Conservation (phyloP, 2,329 filamentous ascomycete species). For the Coccinonectria pachysandricola region DNA sequence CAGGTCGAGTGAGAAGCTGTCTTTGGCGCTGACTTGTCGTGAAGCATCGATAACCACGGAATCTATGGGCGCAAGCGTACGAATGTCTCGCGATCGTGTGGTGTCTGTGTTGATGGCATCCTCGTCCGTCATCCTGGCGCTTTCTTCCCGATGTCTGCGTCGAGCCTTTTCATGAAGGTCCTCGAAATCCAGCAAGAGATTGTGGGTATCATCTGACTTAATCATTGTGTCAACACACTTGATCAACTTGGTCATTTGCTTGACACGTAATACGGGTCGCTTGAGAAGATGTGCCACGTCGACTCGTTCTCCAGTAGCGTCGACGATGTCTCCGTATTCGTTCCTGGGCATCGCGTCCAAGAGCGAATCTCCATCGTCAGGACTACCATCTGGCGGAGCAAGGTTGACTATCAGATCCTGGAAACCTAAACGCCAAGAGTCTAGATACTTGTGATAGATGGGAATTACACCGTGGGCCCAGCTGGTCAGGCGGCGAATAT, state of each 20-base stretch:
- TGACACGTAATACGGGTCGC: constrained; percentile 75
- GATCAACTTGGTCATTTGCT: constrained; percentile 76
- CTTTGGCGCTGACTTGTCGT: constrained; percentile 78
- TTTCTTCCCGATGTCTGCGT: constrained; percentile 51
- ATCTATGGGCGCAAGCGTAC: constrained; percentile 61
- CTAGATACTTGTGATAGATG: constrained; percentile 77
- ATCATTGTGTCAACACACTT: constrained; percentile 52
- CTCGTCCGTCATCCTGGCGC: constrained; percentile 69
- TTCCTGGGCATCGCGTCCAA: constrained; percentile 50
- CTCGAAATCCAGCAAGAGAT: constrained; percentile 47
- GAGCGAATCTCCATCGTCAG: constrained; percentile 50
- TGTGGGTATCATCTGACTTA: constrained; percentile 35
- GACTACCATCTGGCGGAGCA: constrained; percentile 49
- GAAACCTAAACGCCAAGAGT: constrained; percentile 85
- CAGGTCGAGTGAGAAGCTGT: constrained; percentile 78
- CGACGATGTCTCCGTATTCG: constrained; percentile 54
- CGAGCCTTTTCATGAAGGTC: constrained; percentile 67
- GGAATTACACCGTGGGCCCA: constrained; percentile 75
- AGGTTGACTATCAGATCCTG: constrained; percentile 91
- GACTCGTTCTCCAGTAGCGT: constrained; percentile 75
- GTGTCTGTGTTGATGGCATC: constrained; percentile 77
- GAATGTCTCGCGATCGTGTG: constrained; percentile 66
- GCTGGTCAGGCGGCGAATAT: constrained; percentile 59
- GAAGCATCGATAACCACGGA: constrained; percentile 62
- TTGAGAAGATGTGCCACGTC: constrained; percentile 92